Percentiles rank a stretch among this genome's conserved stretches.
These are phyloP conservation scores for Austroboletus olivaceoglutinosus DNA, from an alignment of 1,284 basidiomycete genomes.

Conservation along the genomic window DNA sequence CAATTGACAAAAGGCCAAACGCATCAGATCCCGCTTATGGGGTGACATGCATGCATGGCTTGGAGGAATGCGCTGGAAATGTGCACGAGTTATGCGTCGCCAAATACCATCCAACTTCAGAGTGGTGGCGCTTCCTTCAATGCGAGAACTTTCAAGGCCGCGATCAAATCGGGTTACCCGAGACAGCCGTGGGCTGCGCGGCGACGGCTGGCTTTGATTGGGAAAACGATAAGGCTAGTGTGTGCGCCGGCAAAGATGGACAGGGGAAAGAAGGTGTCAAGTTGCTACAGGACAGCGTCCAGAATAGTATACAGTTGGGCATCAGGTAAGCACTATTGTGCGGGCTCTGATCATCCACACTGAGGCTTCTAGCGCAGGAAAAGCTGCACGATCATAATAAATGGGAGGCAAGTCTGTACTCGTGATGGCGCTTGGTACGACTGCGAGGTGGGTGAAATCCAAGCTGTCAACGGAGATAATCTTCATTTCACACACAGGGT, in stretches of 20 bases:
- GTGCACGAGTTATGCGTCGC: conserved; percentile 79
- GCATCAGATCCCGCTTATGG: conserved; percentile 65
- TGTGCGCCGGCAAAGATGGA: conserved; percentile 60
- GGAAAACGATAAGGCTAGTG: conserved; percentile 56
- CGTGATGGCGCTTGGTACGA: conserved; percentile 79
- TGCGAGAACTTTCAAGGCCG: conserved; percentile 76
- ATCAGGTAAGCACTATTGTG: conserved; percentile 50
- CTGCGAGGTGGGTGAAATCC: conserved; percentile 66
- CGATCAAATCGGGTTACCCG: conserved; percentile 61
- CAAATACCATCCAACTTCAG: conserved; percentile 49
- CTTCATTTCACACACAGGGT: conserved; percentile 46
- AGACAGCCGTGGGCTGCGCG: conserved; percentile 67
- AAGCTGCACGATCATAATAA: conserved; percentile 84
- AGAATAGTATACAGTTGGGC: conserved; percentile 44
- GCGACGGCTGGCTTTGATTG: conserved; percentile 64
- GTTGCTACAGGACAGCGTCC: conserved; percentile 61
- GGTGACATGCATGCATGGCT: conserved; percentile 76
- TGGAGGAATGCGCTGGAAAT: conserved; percentile 81
- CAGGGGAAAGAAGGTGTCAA: conserved; percentile 57
- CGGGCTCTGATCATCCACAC: conserved; percentile 2
- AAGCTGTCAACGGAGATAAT: conserved; percentile 23
- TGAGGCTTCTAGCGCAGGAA: conserved; percentile 45
- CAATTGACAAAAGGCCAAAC: conserved; percentile 52
- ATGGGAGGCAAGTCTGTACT: conserved; percentile 64
- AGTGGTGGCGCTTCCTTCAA: conserved; percentile 73